phyloP scores from a whole-genome alignment of 2,329 filamentous ascomycete genomes.

The Clonostachys solani region DNA sequence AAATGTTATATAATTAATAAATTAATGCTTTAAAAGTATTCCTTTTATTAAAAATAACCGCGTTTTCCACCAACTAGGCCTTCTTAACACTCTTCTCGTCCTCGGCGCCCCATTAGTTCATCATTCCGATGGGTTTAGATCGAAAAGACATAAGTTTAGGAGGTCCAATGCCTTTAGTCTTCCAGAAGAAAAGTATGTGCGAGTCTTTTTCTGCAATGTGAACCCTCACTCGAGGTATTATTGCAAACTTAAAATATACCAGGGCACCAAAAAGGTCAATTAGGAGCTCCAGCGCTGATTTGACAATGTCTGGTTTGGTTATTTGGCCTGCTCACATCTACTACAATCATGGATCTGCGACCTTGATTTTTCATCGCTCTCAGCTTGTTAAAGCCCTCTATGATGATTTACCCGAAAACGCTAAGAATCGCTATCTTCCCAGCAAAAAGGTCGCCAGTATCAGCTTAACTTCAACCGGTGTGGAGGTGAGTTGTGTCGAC shows the following conservation, averaged over 20 bases:
- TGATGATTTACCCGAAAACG: background rate
- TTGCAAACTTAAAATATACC: no score
- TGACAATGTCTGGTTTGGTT: background rate
- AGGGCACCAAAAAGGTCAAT: no score
- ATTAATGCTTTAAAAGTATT: no score
- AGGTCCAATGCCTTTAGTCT: background rate
- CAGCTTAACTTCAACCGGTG: background rate
- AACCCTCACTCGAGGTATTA: no score
- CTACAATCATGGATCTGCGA: background rate
- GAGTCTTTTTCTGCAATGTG: background rate
- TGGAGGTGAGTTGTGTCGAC: conserved; percentile 1
- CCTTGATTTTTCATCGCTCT: background rate
- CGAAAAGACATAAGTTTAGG: background rate
- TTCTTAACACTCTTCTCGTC: background rate
- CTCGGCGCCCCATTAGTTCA: background rate
- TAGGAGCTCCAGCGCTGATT: no score
- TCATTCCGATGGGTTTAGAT: background rate
- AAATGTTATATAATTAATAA: no score
- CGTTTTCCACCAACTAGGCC: background rate
- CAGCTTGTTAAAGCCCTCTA: background rate
- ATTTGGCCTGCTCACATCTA: background rate
- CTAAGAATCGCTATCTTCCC: background rate
- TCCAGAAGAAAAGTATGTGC: background rate
- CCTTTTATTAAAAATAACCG: no score
- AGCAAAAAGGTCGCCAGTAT: conserved; percentile 1